These are phyloP conservation scores for Plenodomus tracheiphilus DNA, from an alignment of 2,329 filamentous ascomycete genomes.

Conservation along the genomic window DNA sequence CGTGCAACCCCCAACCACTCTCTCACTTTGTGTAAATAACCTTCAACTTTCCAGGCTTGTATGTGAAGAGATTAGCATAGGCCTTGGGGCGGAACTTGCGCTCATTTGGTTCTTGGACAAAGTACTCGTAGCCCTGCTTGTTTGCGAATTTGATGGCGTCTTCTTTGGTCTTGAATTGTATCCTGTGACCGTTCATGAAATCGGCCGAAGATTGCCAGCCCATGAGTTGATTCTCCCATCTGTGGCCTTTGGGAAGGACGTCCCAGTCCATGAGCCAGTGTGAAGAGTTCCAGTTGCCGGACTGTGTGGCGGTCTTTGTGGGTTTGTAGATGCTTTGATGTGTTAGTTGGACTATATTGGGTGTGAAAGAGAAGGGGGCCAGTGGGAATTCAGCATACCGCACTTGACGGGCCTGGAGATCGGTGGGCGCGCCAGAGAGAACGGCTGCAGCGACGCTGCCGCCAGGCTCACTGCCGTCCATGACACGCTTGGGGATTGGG, in stretches of 20 bases:
- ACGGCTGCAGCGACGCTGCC: constrained; percentile 78
- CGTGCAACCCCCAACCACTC: neutral
- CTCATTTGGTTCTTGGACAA: constrained; percentile 93
- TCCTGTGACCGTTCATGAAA: constrained; percentile 88
- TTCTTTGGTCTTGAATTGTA: constrained; percentile 91
- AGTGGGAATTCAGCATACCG: constrained; percentile 63
- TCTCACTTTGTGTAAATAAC: constrained; percentile 75
- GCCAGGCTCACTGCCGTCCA: constrained; percentile 85
- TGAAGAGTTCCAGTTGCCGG: constrained; percentile 79
- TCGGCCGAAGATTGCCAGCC: constrained; percentile 97
- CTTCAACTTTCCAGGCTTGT: constrained; percentile 83
- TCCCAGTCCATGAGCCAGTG: constrained; percentile 99
- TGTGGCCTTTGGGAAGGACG: constrained; percentile 83
- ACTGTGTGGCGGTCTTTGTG: constrained; percentile 93
- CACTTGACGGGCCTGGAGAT: constrained; percentile 91
- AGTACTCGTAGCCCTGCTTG: constrained; percentile 99
- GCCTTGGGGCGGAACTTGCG: constrained; percentile 87
- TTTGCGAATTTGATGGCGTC: constrained; percentile 94
- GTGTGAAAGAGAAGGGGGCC: neutral
- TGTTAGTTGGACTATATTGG: constrained; percentile 13
- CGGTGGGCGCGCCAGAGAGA: constrained; percentile 87
- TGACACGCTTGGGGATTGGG: constrained; percentile 83
- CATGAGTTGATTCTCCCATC: constrained; percentile 98
- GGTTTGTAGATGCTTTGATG: constrained; percentile 83
- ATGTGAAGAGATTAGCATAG: constrained; percentile 95